Evolutionary conservation across 306 rosid genomes (phyloP).

Genomic region (Inga laurina): DNA sequence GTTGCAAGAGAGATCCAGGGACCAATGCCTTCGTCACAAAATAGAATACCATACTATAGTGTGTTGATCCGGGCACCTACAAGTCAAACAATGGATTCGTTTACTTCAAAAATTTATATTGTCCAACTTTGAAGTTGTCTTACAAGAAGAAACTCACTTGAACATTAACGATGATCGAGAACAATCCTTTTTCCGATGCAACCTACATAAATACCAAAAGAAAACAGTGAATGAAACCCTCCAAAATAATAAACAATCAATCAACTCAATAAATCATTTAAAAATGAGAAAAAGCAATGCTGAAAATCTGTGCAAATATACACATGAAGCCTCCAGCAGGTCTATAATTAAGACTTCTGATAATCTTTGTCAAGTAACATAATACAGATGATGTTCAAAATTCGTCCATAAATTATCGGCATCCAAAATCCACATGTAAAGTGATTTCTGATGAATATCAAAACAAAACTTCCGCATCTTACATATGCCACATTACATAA

Average conservation of each 20-base stretch:
- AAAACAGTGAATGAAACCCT: conserved; percentile 23
- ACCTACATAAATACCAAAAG: conserved; percentile 53
- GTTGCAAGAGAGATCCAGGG: conserved; percentile 90
- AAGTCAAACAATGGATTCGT: conserved; percentile 16
- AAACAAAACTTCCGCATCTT: not conserved
- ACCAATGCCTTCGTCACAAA: conserved; percentile 81
- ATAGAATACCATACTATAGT: conserved; percentile 98
- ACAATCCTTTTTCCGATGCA: conserved; percentile 90
- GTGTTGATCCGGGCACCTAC: conserved; percentile 94
- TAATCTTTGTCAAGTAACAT: conserved; percentile 30
- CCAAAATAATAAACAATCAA: not conserved
- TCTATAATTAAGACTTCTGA: conserved; percentile 21
- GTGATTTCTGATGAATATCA: not conserved
- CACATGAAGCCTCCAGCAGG: conserved; percentile 5
- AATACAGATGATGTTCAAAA: not conserved
- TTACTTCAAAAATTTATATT: conserved; percentile 33
- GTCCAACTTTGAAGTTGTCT: conserved; percentile 23
- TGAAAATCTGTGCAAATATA: conserved; percentile 16
- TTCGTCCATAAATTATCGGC: not conserved
- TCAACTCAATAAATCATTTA: conserved; percentile 8
- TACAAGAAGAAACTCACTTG: conserved; percentile 70
- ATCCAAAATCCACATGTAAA: not conserved
- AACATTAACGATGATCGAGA: conserved; percentile 76
- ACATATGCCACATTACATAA: not conserved
- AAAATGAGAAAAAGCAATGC: not conserved